These are phyloP conservation scores for rapeseed (Brassica napus) DNA, from an alignment of 345 rosid species.

Conservation along the genomic window Da-Ae NC_063434.1:6989001-6989500, in stretches of 20 bases:
- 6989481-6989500: not conserved
- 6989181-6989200: too few relatives aligned
- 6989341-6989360: slow-evolving; percentile 3
- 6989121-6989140: not conserved
- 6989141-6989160: too few relatives aligned
- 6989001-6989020: not conserved
- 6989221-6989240: not conserved
- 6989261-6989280: not conserved
- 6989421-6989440: slow-evolving; percentile 16
- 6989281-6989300: not conserved
- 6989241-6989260: not conserved
- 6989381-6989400: slow-evolving; percentile 10
- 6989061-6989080: not conserved
- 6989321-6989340: not conserved
- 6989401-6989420: slow-evolving; percentile 3
- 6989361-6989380: too few relatives aligned
- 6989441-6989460: not conserved
- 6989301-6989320: not conserved
- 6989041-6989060: not conserved
- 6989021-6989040: not conserved
- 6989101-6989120: not conserved
- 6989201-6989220: not conserved
- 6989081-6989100: not conserved
- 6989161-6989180: too few relatives aligned
- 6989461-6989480: not conserved